Base-by-base conservation (phyloP, 257 asterid genomes). In the Prunella vulgaris region DNA sequence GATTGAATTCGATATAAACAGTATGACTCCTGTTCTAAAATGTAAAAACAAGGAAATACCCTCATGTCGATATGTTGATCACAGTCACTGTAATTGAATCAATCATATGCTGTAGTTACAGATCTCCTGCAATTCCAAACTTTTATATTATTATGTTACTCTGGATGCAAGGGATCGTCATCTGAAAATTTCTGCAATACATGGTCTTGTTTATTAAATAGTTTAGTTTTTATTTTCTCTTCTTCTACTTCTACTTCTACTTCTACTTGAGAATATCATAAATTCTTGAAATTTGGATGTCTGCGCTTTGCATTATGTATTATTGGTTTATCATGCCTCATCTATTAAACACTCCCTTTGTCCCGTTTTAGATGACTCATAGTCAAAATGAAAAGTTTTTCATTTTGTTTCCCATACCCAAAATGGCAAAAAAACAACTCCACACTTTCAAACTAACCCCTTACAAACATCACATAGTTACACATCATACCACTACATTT, bases 211-310 rank as follows among this genome's bases (percentile, higher is more conserved):
- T 46, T 48, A 20, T n/a, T 44, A 21, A 17, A 56, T 24, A 32
- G 22, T 15, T 13, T 4, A 10, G 40, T 35, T 72, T 21, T 38
- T n/a, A 24, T 14, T 12, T 62, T 10, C 25, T 57, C 40, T 28
- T 8, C 13, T 32, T 8, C 14, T 15, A 28, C 10, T 60, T 27
- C 44, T 32, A 25, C 13, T 32, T 8, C 14, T 15, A 28, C 10
- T 60, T 27, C 44, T 32, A 25, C 60, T 30, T 28, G 66, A 38
- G 57, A 69, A 35, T 78, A 61, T 46, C 51, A 52, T 33, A 28
- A 61, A 21, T 59, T n/a, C 2, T 48, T 21, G 33, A 12, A 7
- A 12, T n/a, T 33, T 57, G 62, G 7, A 68, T 14, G 7, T 75
- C 42, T 66, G 10, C 13, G n/a, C 21, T 21, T 33, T 42, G 64